A percentile compares a stretch with the other conserved stretches of the same genome.
Conservation (phyloP, 805 yeast genomes). For the Zygotorulaspora danielsina region DNA sequence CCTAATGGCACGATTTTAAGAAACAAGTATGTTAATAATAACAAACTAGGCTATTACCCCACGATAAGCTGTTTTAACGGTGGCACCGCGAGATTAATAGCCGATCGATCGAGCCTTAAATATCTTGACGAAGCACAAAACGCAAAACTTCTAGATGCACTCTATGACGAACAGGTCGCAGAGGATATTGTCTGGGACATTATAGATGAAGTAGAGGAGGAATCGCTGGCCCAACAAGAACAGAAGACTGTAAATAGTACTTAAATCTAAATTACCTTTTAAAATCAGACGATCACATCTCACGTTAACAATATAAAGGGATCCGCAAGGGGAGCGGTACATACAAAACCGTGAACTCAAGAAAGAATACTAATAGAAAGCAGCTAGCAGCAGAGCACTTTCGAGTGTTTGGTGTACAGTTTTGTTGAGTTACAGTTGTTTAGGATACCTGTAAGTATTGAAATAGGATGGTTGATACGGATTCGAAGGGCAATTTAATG, state of each 20-base stretch:
- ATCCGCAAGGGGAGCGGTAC: slow-evolving; percentile 7
- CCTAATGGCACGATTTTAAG: slow-evolving; percentile 22
- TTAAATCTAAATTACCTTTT: background rate
- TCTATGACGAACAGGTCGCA: slow-evolving; percentile 66
- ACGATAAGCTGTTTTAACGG: slow-evolving; percentile 77
- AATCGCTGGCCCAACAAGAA: slow-evolving; percentile 11
- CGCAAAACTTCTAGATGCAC: slow-evolving; percentile 50
- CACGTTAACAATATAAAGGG: slow-evolving; percentile 1
- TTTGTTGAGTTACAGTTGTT: background rate
- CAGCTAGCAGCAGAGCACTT: slow-evolving; percentile 2
- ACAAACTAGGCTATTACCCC: slow-evolving; percentile 86
- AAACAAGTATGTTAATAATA: slow-evolving; percentile 62
- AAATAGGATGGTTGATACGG: slow-evolving; percentile 3
- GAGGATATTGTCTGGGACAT: slow-evolving; percentile 83
- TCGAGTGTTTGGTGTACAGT: slow-evolving; percentile 1
- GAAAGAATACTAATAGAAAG: background rate
- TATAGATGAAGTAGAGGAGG: slow-evolving; percentile 75
- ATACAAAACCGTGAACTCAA: too few species aligned
- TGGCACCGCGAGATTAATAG: slow-evolving; percentile 67
- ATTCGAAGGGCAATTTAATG: background rate
- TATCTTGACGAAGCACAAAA: slow-evolving; percentile 37
- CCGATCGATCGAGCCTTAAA: slow-evolving; percentile 57
- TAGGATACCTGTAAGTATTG: too few species aligned
- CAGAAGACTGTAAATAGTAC: background rate
- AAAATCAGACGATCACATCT: slow-evolving; percentile 4